These are phyloP conservation scores for Lomentospora prolificans DNA, from an alignment of 2,329 filamentous ascomycete species.

Conservation along the genomic window DNA sequence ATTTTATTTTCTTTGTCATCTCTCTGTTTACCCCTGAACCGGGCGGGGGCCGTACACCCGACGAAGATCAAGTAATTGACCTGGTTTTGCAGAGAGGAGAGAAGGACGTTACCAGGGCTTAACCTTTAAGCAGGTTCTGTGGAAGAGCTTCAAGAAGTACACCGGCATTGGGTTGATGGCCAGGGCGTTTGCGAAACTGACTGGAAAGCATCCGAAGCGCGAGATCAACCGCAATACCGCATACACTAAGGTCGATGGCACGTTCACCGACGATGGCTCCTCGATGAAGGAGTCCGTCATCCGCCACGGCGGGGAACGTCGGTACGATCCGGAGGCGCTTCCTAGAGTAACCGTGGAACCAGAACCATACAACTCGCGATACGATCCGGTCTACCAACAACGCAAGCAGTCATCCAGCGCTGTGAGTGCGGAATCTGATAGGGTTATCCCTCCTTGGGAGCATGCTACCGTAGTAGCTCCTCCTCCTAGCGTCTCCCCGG, in stretches of 20 bases:
- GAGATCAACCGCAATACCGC: neutral
- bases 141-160: conserved; percentile 1
- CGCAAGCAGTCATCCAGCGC: neutral
- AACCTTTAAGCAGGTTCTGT: neutral
- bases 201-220: neutral
- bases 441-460: neutral
- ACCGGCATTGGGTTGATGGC: neutral
- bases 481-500: neutral
- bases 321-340: neutral
- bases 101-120: neutral
- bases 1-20: no score
- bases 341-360: neutral
- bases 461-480: neutral
- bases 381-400: neutral
- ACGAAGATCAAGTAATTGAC: no score
- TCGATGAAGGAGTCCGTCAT: neutral
- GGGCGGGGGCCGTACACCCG: no score
- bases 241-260: neutral
- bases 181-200: neutral
- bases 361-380: neutral
- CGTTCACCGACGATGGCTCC: neutral
- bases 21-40: no score
- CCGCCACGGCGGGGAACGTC: neutral
- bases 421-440: neutral
- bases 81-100: neutral